Conservation (phyloP, 345 rosid species). For the Syzygium jambos region DNA sequence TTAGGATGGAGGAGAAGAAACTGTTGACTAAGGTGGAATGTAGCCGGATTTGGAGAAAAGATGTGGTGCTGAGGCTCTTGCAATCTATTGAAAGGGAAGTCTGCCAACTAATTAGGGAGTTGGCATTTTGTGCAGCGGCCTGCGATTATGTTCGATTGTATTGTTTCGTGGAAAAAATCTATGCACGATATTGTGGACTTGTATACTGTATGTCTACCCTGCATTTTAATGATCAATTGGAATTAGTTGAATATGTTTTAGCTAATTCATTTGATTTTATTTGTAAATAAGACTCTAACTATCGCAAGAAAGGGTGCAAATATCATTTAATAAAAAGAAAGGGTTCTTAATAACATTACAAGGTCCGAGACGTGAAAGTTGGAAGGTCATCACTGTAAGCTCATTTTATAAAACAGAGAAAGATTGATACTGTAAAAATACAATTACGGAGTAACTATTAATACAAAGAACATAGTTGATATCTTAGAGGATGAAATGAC, state of each 20-base stretch:
- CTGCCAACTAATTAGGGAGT: not conserved
- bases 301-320: not conserved
- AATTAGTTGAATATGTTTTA: not conserved
- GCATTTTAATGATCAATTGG: not conserved
- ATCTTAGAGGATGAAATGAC: not conserved
- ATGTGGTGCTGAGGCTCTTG: not conserved
- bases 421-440: not conserved
- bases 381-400: not conserved
- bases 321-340: not conserved
- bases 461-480: not conserved
- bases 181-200: not conserved
- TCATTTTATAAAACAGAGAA: no score
- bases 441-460: not conserved
- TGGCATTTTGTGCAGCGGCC: not conserved
- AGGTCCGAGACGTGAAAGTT: not conserved
- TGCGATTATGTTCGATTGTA: not conserved
- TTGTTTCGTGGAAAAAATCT: not conserved
- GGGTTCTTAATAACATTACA: not conserved
- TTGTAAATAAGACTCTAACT: not conserved
- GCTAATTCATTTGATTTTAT: not conserved
- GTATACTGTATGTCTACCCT: not conserved
- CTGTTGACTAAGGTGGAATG: not conserved
- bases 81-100: not conserved
- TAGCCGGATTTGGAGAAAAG: not conserved
- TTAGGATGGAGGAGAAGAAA: not conserved